phyloP scores from a whole-genome alignment of 208 protist genomes.

The Wallacemonas sp. region DNA sequence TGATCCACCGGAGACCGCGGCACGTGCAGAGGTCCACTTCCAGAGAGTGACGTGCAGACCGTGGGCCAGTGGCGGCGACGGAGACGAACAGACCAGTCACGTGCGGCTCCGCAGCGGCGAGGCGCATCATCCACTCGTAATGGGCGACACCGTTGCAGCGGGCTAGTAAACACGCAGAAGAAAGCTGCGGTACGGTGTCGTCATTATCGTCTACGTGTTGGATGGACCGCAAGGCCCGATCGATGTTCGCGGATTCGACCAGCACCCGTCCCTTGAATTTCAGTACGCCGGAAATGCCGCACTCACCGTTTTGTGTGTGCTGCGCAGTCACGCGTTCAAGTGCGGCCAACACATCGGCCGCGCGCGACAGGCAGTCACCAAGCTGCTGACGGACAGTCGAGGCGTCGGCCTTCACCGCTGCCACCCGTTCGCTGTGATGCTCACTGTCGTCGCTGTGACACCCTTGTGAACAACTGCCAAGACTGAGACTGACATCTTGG shows the following conservation, averaged over 20 bases:
- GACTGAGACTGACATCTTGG: too few relatives aligned
- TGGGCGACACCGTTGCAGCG: slow-evolving; percentile 29
- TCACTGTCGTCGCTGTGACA: background rate
- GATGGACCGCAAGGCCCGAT: background rate
- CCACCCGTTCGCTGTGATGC: background rate
- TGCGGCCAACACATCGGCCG: slow-evolving; percentile 6
- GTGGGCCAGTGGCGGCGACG: slow-evolving; percentile 2
- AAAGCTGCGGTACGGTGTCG: background rate
- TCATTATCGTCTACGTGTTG: background rate
- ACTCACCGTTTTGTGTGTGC: background rate
- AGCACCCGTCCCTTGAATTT: slow-evolving; percentile 25
- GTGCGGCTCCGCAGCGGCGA: slow-evolving; percentile 28
- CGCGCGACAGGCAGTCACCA: background rate
- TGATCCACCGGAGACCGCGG: slow-evolving; percentile 62
- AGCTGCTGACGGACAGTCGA: background rate
- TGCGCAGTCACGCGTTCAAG: background rate
- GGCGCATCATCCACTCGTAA: slow-evolving; percentile 27
- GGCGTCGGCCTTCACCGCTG: background rate
- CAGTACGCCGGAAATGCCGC: slow-evolving; percentile 8
- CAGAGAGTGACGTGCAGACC: slow-evolving; percentile 2
- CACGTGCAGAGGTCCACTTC: slow-evolving; percentile 61
- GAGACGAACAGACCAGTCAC: slow-evolving; percentile 39
- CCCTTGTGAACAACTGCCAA: too few relatives aligned
- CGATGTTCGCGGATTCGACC: slow-evolving; percentile 17
- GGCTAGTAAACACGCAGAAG: slow-evolving; percentile 17